Conservation (phyloP, 495 filamentous ascomycete species). For the Clohesyomyces aquaticus region DNA sequence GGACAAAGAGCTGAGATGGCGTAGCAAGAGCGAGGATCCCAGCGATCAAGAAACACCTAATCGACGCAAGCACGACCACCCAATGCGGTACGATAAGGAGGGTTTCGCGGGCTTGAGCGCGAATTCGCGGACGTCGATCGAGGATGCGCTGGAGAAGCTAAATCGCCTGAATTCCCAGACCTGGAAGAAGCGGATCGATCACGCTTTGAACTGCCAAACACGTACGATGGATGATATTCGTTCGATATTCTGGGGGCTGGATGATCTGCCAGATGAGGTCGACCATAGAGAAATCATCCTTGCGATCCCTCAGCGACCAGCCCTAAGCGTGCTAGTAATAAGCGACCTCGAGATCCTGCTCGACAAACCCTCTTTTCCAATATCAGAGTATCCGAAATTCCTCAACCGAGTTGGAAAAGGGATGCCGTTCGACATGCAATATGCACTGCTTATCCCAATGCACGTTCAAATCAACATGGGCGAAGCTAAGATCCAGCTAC, state of each 20-base stretch:
- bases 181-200: slow-evolving; percentile 92
- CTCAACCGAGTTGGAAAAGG: slow-evolving; percentile 90
- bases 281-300: slow-evolving; percentile 85
- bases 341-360: slow-evolving; percentile 83
- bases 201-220: slow-evolving; percentile 68
- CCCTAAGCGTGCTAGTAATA: slow-evolving; percentile 76
- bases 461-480: slow-evolving; percentile 89
- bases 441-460: slow-evolving; percentile 86
- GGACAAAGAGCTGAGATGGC: slow-evolving; percentile 30
- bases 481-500: slow-evolving; percentile 78
- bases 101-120: slow-evolving; percentile 69
- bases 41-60: slow-evolving; percentile 53
- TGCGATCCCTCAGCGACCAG: slow-evolving; percentile 82
- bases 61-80: slow-evolving; percentile 49
- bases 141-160: slow-evolving; percentile 74
- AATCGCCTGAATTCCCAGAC: slow-evolving; percentile 80
- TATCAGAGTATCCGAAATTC: slow-evolving; percentile 78
- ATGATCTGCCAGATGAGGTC: slow-evolving; percentile 77
- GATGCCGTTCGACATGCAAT: slow-evolving; percentile 88
- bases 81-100: slow-evolving; percentile 80
- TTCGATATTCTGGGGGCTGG: slow-evolving; percentile 77
- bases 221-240: slow-evolving; percentile 78
- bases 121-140: slow-evolving; percentile 67
- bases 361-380: slow-evolving; percentile 90
- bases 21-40: slow-evolving; percentile 38